Evolutionary conservation across 768 basidiomycete genomes (phyloP).

Genomic region (Lyophyllum shimeji): DNA sequence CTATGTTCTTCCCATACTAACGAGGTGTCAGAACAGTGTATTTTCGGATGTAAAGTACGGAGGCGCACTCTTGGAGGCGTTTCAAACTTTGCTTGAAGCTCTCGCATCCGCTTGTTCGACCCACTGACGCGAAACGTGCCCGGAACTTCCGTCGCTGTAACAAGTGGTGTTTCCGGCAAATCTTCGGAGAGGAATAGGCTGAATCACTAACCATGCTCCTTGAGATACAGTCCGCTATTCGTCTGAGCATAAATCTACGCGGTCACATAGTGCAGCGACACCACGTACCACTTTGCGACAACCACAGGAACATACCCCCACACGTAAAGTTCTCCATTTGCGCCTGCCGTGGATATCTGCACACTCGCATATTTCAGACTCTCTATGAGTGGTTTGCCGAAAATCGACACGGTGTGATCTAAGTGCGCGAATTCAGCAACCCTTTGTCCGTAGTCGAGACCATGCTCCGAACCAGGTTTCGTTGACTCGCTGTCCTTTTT

Average conservation of each 20-base stretch:
- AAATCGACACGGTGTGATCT: constrained; percentile 46
- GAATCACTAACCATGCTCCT: constrained; percentile 73
- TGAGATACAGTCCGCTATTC: constrained; percentile 84
- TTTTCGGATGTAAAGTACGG: background rate
- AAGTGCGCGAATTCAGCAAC: background rate
- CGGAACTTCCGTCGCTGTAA: constrained; percentile 80
- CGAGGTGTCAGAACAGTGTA: background rate
- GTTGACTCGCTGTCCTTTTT: constrained; percentile 54
- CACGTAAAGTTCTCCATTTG: constrained; percentile 80
- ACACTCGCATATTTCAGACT: constrained; percentile 86
- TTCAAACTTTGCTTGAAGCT: constrained; percentile 91
- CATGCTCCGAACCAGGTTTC: constrained; percentile 34
- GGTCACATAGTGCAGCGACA: constrained; percentile 13
- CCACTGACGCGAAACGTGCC: constrained; percentile 96
- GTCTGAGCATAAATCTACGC: background rate
- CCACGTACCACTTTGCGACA: constrained; percentile 90
- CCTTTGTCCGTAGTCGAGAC: background rate
- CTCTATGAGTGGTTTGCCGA: constrained; percentile 82
- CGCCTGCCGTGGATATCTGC: constrained; percentile 88
- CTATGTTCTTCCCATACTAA: constrained; percentile 91
- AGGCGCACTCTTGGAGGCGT: constrained; percentile 73
- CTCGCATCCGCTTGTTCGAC: constrained; percentile 94
- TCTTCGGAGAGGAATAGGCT: background rate
- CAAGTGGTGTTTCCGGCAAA: constrained; percentile 2
- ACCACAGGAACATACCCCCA: constrained; percentile 97